Conservation (phyloP, 768 basidiomycete species). For the Leccinum subgranulosum region DNA sequence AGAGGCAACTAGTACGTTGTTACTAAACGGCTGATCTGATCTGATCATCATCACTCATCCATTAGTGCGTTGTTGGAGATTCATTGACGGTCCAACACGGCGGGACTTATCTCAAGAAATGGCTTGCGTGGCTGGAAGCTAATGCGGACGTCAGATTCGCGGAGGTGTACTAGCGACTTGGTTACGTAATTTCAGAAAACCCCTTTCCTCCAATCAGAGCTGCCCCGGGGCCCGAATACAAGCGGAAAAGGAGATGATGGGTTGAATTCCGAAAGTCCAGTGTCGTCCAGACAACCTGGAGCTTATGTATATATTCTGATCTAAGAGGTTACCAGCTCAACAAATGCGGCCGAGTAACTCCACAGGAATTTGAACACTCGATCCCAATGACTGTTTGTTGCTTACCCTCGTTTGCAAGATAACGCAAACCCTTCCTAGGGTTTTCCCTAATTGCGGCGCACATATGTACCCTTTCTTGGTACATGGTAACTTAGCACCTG, state of each 20-base stretch:
- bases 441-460: too few species aligned
- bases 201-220: background rate
- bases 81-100: slow-evolving; percentile 89
- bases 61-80: slow-evolving; percentile 89
- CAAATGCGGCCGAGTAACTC: background rate
- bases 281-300: background rate
- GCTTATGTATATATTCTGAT: background rate
- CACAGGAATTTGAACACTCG: background rate
- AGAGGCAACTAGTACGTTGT: slow-evolving; percentile 75
- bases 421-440: too few species aligned
- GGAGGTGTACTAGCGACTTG: slow-evolving; percentile 36
- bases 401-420: too few species aligned
- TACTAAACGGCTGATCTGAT: too few species aligned
- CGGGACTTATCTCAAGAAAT: slow-evolving; percentile 77
- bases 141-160: slow-evolving; percentile 91
- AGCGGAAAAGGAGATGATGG: background rate
- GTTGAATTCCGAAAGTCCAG: background rate
- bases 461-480: too few species aligned
- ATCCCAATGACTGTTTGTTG: too few species aligned
- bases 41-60: background rate
- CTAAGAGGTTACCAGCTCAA: background rate
- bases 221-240: background rate
- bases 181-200: background rate
- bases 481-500: too few species aligned
- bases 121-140: slow-evolving; percentile 88